A percentile compares a stretch with the other conserved stretches of the same genome.
phyloP scores from a whole-genome alignment of 441 rosid species.

The Adansonia madagascariensis region DNA sequence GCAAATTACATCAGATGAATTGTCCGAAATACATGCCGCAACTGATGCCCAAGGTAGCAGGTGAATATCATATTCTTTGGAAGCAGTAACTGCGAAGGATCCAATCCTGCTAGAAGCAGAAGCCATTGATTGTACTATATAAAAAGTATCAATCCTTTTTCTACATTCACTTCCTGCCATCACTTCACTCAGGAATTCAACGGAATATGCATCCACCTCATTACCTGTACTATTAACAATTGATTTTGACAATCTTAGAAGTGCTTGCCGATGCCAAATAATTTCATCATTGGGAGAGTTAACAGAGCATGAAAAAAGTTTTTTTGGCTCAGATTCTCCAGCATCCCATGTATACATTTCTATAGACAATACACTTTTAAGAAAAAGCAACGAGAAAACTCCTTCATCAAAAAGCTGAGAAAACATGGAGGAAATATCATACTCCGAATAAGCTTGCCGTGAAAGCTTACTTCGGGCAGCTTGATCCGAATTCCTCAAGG shows the following conservation, averaged over 20 bases:
- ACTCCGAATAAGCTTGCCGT: slow-evolving; percentile 78
- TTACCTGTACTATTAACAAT: slow-evolving; percentile 39
- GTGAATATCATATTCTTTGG: slow-evolving; percentile 92
- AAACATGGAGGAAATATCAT: slow-evolving; percentile 72
- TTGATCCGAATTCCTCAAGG: slow-evolving; percentile 79
- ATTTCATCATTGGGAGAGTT: slow-evolving; percentile 53
- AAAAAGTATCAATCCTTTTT: slow-evolving; percentile 68
- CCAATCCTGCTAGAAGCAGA: slow-evolving; percentile 75
- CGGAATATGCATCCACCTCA: slow-evolving; percentile 70
- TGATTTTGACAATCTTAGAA: slow-evolving; percentile 74
- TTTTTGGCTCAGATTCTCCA: slow-evolving; percentile 72
- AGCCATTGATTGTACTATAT: slow-evolving; percentile 91
- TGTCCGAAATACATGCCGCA: slow-evolving; percentile 89
- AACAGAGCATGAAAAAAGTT: slow-evolving; percentile 67
- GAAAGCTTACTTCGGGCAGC: slow-evolving; percentile 87
- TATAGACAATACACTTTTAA: slow-evolving; percentile 71
- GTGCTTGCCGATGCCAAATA: slow-evolving; percentile 77
- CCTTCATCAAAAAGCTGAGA: slow-evolving; percentile 83
- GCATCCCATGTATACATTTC: slow-evolving; percentile 88
- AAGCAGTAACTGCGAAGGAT: slow-evolving; percentile 81
- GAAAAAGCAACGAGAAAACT: slow-evolving; percentile 77
- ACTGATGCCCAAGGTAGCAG: slow-evolving; percentile 96
- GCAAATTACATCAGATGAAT: slow-evolving; percentile 61
- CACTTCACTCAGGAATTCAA: slow-evolving; percentile 77
- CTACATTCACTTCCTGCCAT: slow-evolving; percentile 50